Base-by-base conservation (phyloP, 1,139 yeast genomes). In the Lodderomyces parapsilosis region DNA sequence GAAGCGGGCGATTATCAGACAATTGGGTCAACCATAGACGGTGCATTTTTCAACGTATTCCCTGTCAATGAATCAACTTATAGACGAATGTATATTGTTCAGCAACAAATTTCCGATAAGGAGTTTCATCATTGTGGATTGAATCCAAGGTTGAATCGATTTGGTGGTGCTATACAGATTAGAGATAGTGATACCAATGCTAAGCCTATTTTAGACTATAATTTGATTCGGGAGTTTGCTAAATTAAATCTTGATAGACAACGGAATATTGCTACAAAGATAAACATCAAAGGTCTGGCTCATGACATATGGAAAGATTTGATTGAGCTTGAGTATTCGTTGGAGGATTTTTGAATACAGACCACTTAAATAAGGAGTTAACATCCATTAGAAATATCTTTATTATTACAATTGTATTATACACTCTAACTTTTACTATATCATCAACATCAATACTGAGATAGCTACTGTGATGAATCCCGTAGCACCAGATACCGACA, bases 91-190 rank as follows among this genome's bases (percentile, higher is more conserved):
- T 88, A 86, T 57, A 85, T 90, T 31, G 68, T 93, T 15, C 97
- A 91, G 57, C 96, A 90, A 61, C 97, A 90, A 56, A 66, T 93
- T 43, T 77, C 79, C 19, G 97, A 91, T 48, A 83, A 83, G 50
- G 87, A 83, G 49, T 74, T 71, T 43, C 94, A 87, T 49, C 64
- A 68, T 47, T 84, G 88, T 46, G 96, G 97, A 0, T 68, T 93
- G 50, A 93, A 91, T 57, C 96, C 97, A 2, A 71, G 80, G 49
- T 67, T 82, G 65, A 86, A 86, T 56, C 67, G 91, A 40, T 66
- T 78, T 42, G 80, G 83, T 2, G 80, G 83, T 2, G 17, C 37
- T 23, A 5, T 31, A 23, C 13, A 13, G 6, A 22, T 39, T 4
- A 11, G 23, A 10, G 45, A 39, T 22, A 39, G 40, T 17, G 71